Percentiles rank a stretch among this genome's conserved stretches.
phyloP scores from a whole-genome alignment of 2,329 filamentous ascomycete species.

The Aspergillus neoniger region DNA sequence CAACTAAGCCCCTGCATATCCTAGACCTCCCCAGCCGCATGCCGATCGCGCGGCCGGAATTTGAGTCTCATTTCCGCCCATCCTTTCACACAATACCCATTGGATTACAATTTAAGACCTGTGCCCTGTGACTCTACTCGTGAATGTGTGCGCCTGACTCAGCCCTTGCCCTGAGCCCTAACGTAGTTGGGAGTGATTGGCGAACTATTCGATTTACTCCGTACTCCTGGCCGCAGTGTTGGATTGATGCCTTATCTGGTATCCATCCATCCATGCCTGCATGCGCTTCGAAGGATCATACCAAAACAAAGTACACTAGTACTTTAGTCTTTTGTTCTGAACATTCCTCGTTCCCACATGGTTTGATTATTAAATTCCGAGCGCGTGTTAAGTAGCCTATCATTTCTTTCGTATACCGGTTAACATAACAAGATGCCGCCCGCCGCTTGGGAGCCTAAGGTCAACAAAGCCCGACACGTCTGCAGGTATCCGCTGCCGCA shows the following conservation, averaged over 20 bases:
- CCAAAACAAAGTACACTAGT: background rate
- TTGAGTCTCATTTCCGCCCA: background rate
- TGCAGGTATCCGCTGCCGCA: background rate
- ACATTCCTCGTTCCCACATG: background rate
- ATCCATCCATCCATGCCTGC: background rate
- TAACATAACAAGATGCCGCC: too few species aligned
- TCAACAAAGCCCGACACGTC: background rate
- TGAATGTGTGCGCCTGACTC: slow-evolving; percentile 14
- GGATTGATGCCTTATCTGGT: slow-evolving; percentile 1
- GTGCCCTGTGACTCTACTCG: background rate
- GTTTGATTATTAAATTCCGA: background rate
- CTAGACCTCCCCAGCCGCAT: slow-evolving; percentile 14
- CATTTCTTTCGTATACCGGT: background rate
- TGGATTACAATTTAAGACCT: background rate
- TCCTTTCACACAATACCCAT: background rate
- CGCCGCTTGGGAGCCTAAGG: too few species aligned
- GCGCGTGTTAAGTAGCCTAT: background rate
- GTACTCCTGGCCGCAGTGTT: too few species aligned
- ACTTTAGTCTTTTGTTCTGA: background rate
- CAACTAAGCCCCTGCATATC: slow-evolving; percentile 1
- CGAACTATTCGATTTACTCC: background rate
- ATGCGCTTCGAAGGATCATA: background rate
- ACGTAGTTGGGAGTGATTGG: too few species aligned
- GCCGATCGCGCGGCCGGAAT: slow-evolving; percentile 20
- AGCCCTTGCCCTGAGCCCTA: slow-evolving; percentile 22